Percentiles rank a stretch among this genome's conserved stretches.
phyloP scores from a whole-genome alignment of 164 flowering plant species.

The Vitis amurensis region DNA sequence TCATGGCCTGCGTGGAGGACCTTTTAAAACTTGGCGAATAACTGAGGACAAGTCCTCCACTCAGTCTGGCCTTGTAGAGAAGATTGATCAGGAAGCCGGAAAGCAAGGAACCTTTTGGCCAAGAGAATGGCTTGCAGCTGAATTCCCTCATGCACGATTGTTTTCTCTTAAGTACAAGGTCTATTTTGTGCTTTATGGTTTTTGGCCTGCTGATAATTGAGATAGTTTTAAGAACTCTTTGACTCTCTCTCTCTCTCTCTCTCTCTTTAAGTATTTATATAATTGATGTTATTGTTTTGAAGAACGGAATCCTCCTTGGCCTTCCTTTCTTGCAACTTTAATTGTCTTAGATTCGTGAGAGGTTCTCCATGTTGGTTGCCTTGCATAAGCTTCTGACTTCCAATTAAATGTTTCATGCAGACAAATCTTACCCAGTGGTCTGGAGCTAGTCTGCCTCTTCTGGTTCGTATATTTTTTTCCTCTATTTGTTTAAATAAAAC shows the following conservation, averaged over 20 bases:
- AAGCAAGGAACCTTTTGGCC: conserved; percentile 97
- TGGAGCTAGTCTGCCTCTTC: conserved; percentile 97
- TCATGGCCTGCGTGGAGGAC: conserved; percentile 96
- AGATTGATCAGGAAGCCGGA: conserved; percentile 97
- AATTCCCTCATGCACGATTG: conserved; percentile 85
- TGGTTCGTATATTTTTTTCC: conserved; percentile 49
- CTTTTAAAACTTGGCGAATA: conserved; percentile 94
- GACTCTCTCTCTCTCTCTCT: no score
- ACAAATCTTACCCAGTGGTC: conserved; percentile 98
- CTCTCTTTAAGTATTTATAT: background rate
- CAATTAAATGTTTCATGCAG: conserved; percentile 54
- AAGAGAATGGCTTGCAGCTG: conserved; percentile 91
- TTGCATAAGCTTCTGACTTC: conserved; percentile 7
- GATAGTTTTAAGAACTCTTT: background rate
- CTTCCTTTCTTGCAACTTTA: background rate
- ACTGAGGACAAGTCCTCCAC: conserved; percentile 87
- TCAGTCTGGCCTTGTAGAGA: conserved; percentile 90
- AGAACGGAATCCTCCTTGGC: background rate
- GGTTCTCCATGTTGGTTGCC: background rate
- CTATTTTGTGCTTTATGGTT: conserved; percentile 16
- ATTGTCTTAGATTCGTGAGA: background rate
- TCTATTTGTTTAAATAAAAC: background rate
- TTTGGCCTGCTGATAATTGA: background rate
- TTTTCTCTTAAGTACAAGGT: conserved; percentile 96
- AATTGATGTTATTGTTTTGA: background rate